These are phyloP conservation scores for Scheffersomyces parashehatae DNA, from an alignment of 1,139 yeast genomes.

Conservation along the genomic window DNA sequence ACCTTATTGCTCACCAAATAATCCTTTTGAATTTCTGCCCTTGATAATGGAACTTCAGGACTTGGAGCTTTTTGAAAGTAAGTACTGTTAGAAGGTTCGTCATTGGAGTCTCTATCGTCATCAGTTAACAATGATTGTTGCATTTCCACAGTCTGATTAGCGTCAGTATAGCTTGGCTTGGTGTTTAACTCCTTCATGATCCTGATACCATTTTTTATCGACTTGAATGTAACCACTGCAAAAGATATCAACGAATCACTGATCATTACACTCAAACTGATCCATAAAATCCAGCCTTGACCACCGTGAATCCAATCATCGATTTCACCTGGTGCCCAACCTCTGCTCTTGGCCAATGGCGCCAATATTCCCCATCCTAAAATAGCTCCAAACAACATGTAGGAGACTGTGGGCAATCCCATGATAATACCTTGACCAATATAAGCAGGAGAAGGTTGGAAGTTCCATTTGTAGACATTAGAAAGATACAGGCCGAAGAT, in stretches of 20 bases:
- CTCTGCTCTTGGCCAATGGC: conserved; percentile 66
- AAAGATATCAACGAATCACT: conserved; percentile 88
- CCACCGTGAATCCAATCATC: conserved; percentile 93
- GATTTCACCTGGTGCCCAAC: conserved; percentile 89
- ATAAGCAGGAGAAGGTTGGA: conserved; percentile 97
- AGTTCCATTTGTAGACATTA: conserved; percentile 71
- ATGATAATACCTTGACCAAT: conserved; percentile 96
- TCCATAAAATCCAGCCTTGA: conserved; percentile 98
- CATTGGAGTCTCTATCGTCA: conserved; percentile 14
- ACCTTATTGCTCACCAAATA: conserved; percentile 53
- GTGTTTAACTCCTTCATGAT: conserved; percentile 4
- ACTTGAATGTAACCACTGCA: conserved; percentile 56
- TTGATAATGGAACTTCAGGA: conserved; percentile 2
- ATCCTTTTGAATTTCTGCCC: conserved; percentile 17
- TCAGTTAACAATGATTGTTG: conserved; percentile 4
- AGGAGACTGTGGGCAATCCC: conserved; percentile 90
- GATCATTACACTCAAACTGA: conserved; percentile 90
- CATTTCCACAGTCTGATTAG: conserved; percentile 4
- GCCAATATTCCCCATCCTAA: conserved; percentile 92
- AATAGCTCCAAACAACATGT: conserved; percentile 87
- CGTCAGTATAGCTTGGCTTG: conserved; percentile 1
- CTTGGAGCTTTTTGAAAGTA: conserved; percentile 2
- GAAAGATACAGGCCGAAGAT: conserved; percentile 73
- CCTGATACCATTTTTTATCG: conserved; percentile 23
- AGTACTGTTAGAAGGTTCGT: conserved; percentile 23